These are phyloP conservation scores for Paecilomyces formosus DNA, from an alignment of 2,329 filamentous ascomycete genomes.

Conservation along the genomic window DNA sequence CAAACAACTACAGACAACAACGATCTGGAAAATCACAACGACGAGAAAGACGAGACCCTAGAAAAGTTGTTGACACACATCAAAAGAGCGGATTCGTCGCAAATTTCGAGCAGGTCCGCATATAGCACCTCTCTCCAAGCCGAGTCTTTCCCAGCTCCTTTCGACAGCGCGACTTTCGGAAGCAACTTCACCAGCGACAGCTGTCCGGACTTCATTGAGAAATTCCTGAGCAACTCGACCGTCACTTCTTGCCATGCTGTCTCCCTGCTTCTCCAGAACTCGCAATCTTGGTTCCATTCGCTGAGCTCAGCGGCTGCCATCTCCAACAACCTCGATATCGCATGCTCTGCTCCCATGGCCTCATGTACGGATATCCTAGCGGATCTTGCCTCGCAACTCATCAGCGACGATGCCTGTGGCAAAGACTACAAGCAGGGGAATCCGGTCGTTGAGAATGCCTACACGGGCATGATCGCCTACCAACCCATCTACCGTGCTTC, in stretches of 20 bases:
- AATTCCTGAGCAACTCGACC: slow-evolving; percentile 57
- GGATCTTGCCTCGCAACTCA: slow-evolving; percentile 58
- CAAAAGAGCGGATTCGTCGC: background rate
- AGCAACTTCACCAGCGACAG: slow-evolving; percentile 52
- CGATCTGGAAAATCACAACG: background rate
- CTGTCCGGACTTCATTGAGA: slow-evolving; percentile 53
- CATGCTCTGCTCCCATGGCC: slow-evolving; percentile 61
- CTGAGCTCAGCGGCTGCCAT: slow-evolving; percentile 64
- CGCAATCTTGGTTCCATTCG: slow-evolving; percentile 74
- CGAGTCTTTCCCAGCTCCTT: slow-evolving; percentile 50
- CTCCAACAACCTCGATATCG: slow-evolving; percentile 68
- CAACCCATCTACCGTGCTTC: slow-evolving; percentile 69
- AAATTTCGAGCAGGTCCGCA: background rate
- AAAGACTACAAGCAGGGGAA: slow-evolving; percentile 62
- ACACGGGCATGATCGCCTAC: slow-evolving; percentile 70
- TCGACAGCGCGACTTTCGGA: slow-evolving; percentile 54
- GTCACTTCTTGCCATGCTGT: slow-evolving; percentile 74
- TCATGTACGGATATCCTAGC: slow-evolving; percentile 61
- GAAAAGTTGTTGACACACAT: background rate
- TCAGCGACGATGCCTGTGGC: slow-evolving; percentile 57
- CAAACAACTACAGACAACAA: background rate
- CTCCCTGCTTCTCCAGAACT: slow-evolving; percentile 78
- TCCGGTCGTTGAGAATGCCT: slow-evolving; percentile 64
- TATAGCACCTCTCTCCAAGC: background rate
- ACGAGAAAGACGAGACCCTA: background rate